Conservation (phyloP, 1,284 basidiomycete species). For the Boletus mariae region DNA sequence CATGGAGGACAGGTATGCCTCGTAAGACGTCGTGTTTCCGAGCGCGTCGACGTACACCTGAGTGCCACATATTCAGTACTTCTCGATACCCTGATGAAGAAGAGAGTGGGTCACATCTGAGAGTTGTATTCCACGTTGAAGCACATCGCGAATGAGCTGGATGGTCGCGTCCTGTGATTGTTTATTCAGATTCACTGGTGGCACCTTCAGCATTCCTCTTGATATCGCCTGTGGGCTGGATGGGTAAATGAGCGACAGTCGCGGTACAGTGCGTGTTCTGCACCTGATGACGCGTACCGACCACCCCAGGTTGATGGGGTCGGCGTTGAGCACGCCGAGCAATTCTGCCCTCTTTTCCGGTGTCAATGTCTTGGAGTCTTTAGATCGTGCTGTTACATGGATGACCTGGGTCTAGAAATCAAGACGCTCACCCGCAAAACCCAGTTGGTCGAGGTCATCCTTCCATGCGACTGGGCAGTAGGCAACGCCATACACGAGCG, state of each 20-base stretch:
- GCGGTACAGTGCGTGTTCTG: neutral
- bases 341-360: conserved; percentile 66
- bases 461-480: conserved; percentile 85
- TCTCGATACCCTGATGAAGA: neutral
- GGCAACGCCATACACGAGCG: conserved; percentile 93
- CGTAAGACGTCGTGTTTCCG: conserved; percentile 83
- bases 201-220: conserved; percentile 81
- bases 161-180: conserved; percentile 94
- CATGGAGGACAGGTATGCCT: conserved; percentile 70
- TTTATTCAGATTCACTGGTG: conserved; percentile 86
- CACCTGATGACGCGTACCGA: conserved; percentile 79
- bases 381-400: neutral
- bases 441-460: conserved; percentile 71
- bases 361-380: conserved; percentile 91
- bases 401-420: neutral
- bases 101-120: conserved; percentile 54
- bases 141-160: conserved; percentile 78
- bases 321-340: conserved; percentile 59
- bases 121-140: conserved; percentile 79
- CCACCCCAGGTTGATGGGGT: conserved; percentile 73
- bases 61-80: neutral
- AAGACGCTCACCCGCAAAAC: conserved; percentile 73
- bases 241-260: conserved; percentile 13
- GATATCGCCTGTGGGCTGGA: conserved; percentile 88
- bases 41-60: conserved; percentile 96